Evolutionary conservation across 345 rosid species (phyloP).

Genomic region (Pelargonium nanum): DNA sequence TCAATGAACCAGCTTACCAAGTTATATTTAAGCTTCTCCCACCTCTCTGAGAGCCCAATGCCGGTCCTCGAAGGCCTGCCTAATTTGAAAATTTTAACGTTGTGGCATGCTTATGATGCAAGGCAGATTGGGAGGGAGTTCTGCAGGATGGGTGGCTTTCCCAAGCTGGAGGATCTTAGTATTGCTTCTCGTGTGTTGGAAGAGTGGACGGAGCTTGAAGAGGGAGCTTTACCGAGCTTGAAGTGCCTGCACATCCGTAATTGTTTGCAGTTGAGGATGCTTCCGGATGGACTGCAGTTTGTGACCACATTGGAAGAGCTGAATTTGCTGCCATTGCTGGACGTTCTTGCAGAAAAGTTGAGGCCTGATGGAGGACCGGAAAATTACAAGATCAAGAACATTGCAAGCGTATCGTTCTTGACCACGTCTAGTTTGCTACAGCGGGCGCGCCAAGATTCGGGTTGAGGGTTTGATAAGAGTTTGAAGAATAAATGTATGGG

Average conservation of each 20-base stretch:
- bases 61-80: conserved; percentile 25
- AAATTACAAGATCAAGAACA: conserved; percentile 30
- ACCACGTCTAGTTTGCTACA: conserved; percentile 13
- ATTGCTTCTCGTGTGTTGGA: conserved; percentile 27
- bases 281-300: conserved; percentile 35
- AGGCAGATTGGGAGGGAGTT: conserved; percentile 27
- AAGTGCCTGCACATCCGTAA: conserved; percentile 22
- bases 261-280: conserved; percentile 23
- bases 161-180: conserved; percentile 27
- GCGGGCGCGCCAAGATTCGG: conserved; percentile 4
- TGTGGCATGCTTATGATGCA: conserved; percentile 27
- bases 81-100: conserved; percentile 18
- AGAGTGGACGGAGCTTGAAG: conserved; percentile 31
- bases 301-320: conserved; percentile 23
- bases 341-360: conserved; percentile 23
- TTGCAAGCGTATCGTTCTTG: conserved; percentile 18
- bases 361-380: conserved; percentile 32
- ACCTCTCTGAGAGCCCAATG: conserved; percentile 27
- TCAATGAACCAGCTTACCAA: conserved; percentile 21
- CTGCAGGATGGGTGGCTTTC: conserved; percentile 30
- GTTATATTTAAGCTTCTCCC: conserved; percentile 22
- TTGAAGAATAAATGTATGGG: no score
- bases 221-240: conserved; percentile 31
- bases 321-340: conserved; percentile 24
- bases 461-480: not conserved